phyloP scores from a whole-genome alignment of 2,329 filamentous ascomycete genomes.

The Colletotrichum viniferum region DNA sequence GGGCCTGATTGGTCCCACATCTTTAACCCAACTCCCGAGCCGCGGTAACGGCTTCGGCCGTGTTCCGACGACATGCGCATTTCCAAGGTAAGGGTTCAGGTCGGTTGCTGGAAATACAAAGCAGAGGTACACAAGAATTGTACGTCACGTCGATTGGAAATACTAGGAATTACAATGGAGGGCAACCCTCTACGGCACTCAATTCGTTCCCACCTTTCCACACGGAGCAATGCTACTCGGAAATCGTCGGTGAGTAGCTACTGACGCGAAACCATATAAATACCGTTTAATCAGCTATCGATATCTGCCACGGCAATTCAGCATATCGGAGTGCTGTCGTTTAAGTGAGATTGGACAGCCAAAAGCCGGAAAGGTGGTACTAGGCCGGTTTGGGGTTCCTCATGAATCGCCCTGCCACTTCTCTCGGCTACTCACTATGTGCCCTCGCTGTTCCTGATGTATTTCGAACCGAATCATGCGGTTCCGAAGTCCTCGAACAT shows the following conservation, averaged over 20 bases:
- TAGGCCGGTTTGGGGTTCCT: too few species aligned
- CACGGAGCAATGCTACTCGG: too few species aligned
- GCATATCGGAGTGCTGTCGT: too few species aligned
- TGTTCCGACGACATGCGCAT: not conserved
- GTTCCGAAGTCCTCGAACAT: not conserved
- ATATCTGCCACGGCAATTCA: too few species aligned
- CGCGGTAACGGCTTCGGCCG: not conserved
- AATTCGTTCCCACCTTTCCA: rapidly evolving
- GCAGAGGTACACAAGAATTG: too few species aligned
- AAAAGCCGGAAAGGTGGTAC: too few species aligned
- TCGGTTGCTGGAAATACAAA: rapidly evolving
- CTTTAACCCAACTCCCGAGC: not conserved
- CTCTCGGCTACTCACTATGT: rapidly evolving
- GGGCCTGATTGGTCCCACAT: not conserved
- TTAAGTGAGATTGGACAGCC: too few species aligned
- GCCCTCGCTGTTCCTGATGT: not conserved
- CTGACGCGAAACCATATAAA: not conserved
- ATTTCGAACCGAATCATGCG: not conserved
- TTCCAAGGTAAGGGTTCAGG: rapidly evolving
- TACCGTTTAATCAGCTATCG: not conserved
- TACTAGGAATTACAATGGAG: rapidly evolving
- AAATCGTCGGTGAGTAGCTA: not conserved
- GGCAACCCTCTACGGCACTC: rapidly evolving
- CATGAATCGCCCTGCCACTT: not conserved
- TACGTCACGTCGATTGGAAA: too few species aligned